phyloP scores from a whole-genome alignment of 1,284 basidiomycete species.

The Sporisorium reilianum region DNA sequence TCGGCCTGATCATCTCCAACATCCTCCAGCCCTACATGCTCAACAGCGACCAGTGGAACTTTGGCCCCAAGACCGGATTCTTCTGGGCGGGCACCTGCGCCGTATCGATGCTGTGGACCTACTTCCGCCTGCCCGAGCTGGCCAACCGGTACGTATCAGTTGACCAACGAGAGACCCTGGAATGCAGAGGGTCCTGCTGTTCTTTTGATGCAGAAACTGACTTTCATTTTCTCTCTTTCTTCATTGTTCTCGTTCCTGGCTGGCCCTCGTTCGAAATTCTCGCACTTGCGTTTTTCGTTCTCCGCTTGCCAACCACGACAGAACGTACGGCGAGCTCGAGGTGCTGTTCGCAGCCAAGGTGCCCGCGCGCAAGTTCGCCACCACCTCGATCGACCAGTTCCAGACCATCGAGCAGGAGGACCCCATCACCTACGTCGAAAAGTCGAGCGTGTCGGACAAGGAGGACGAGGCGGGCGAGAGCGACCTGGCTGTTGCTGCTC shows the following conservation, averaged over 20 bases:
- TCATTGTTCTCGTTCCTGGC: neutral
- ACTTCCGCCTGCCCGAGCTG: constrained; percentile 70
- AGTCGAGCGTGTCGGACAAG: constrained; percentile 17
- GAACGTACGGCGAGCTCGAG: constrained; percentile 71
- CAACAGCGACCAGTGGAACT: constrained; percentile 70
- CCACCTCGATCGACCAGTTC: constrained; percentile 66
- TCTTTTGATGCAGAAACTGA: too few relatives aligned
- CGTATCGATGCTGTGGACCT: constrained; percentile 69
- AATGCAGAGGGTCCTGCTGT: neutral
- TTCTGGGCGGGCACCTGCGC: constrained; percentile 70
- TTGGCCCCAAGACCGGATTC: constrained; percentile 70
- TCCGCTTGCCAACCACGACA: constrained; percentile 1
- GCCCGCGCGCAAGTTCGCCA: constrained; percentile 68
- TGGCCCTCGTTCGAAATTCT: too few relatives aligned
- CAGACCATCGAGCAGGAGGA: constrained; percentile 30
- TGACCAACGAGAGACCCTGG: neutral
- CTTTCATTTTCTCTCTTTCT: neutral
- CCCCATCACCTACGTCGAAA: constrained; percentile 21
- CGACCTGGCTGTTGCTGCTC: constrained; percentile 5
- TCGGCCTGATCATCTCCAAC: constrained; percentile 68
- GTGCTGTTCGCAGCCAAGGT: constrained; percentile 69
- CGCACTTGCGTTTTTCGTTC: neutral
- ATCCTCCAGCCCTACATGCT: constrained; percentile 71
- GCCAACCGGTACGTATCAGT: constrained; percentile 42
- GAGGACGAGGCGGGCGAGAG: constrained; percentile 11